A percentile compares a stretch with the other conserved stretches of the same genome.
phyloP scores from a whole-genome alignment of 495 filamentous ascomycete species.

The Neurospora sp. region DNA sequence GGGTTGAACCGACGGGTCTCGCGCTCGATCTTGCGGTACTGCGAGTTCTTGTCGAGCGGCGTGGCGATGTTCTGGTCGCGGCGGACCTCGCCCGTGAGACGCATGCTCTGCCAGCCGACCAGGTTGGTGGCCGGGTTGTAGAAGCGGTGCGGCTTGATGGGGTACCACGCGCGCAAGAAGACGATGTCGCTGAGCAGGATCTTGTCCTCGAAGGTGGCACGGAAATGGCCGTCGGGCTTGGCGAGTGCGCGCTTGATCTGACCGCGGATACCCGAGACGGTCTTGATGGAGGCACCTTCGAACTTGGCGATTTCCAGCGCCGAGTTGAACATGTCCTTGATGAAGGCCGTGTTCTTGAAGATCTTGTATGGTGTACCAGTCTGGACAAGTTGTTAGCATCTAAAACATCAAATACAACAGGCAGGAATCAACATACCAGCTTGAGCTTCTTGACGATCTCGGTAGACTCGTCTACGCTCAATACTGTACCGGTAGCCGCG shows the following conservation, averaged over 20 bases:
- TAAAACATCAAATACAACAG: neutral
- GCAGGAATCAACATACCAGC: slow-evolving; percentile 31
- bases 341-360: slow-evolving; percentile 98
- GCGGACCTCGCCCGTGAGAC: slow-evolving; percentile 88
- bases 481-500: slow-evolving; percentile 83
- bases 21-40: slow-evolving; percentile 76
- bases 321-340: slow-evolving; percentile 95
- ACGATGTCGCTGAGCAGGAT: slow-evolving; percentile 93
- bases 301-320: slow-evolving; percentile 94
- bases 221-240: slow-evolving; percentile 89
- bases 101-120: slow-evolving; percentile 81
- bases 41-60: slow-evolving; percentile 66
- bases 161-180: slow-evolving; percentile 93
- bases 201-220: slow-evolving; percentile 97
- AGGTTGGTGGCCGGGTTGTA: slow-evolving; percentile 96
- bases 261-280: slow-evolving; percentile 87
- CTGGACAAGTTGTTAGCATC: slow-evolving; percentile 8
- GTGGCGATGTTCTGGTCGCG: slow-evolving; percentile 64
- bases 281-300: slow-evolving; percentile 89
- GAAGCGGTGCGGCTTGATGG: slow-evolving; percentile 85
- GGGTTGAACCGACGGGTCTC: slow-evolving; percentile 84
- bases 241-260: slow-evolving; percentile 90
- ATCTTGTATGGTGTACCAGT: slow-evolving; percentile 73
- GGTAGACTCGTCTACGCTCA: slow-evolving; percentile 83
- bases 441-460: slow-evolving; percentile 99